Base-by-base conservation (phyloP, 495 filamentous ascomycete species). In the Aspergillus sparsus region DNA sequence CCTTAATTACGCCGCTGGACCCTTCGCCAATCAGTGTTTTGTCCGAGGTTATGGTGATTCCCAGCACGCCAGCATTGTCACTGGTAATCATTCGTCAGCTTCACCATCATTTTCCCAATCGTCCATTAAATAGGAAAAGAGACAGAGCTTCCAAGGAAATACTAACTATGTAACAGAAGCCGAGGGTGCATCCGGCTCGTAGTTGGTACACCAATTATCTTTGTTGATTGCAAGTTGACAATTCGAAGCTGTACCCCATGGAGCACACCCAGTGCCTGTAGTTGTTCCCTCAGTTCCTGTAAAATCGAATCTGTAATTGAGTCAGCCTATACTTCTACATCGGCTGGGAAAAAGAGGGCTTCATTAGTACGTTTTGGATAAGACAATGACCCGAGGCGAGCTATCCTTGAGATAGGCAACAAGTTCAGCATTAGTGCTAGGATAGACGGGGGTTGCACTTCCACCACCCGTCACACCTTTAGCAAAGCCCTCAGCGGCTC, bases 141-240 rank as follows among this genome's bases (percentile, higher is more conserved):
- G 31, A 47, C 31, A 58, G 3, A 36, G 9, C 2, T 4, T 5
- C 6, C 3, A 49, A 18, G 5, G 10, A 16, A 31, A 5, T 13
- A 62, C 63, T 33, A 53, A 66, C 63, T 81, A 81, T 10, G 64
- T 69, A 32, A 84, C 79, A 4, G 63, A 63, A 37, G 68, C 68
- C 4, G 60, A 60, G 0, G 74, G 72, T 7, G 75, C 75, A 53
- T 62, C 42, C 0, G 75, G 51, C 67, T 78, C 52, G 57, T 77
- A 77, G 67, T 76, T 78, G 15, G 37, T 63, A 61, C 77, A 82
- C 80, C 80, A 80, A 66, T 73, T 61, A 56, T 80, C 67, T 66
- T 77, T 62, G 70, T 82, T 80, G 63, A 85, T 85, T 34, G 83
- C 83, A 53, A 79, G 55, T 68, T 80, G 83, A 64, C 74, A 82